These are phyloP conservation scores for Dioscorea alata DNA, from an alignment of 106 monocot genomes.

Conservation along the genomic window DNA sequence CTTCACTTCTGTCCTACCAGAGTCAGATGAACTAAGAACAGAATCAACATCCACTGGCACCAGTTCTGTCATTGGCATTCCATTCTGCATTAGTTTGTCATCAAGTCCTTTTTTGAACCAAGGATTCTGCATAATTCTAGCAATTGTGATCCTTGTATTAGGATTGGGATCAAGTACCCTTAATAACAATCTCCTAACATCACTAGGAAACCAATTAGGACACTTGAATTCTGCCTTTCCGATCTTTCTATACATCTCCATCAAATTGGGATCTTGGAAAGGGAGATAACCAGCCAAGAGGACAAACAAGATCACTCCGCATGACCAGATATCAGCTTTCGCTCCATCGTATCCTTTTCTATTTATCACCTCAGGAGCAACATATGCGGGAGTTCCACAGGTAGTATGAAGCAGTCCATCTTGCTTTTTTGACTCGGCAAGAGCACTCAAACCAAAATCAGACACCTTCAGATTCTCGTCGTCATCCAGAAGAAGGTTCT, in stretches of 20 bases:
- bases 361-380: constrained; percentile 44
- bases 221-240: constrained; percentile 37
- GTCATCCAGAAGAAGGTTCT: constrained; percentile 40
- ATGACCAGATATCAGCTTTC: constrained; percentile 53
- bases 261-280: constrained; percentile 36
- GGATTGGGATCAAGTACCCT: constrained; percentile 43
- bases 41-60: constrained; percentile 15
- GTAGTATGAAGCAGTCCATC: constrained; percentile 50
- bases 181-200: constrained; percentile 20
- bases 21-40: constrained; percentile 6
- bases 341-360: constrained; percentile 48
- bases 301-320: constrained; percentile 42
- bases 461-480: constrained; percentile 35
- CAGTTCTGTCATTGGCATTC: constrained; percentile 17
- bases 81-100: constrained; percentile 5
- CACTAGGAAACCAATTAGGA: constrained; percentile 34
- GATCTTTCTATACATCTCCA: constrained; percentile 52
- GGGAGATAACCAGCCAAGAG: constrained; percentile 46
- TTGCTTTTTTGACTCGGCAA: constrained; percentile 25
- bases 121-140: constrained; percentile 38
- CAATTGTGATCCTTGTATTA: constrained; percentile 28
- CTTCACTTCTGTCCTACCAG: constrained; percentile 11
- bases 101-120: constrained; percentile 40
- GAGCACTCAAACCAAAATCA: constrained; percentile 42
- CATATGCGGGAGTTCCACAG: constrained; percentile 50